phyloP scores from a whole-genome alignment of 2,329 filamentous ascomycete species.

The Lasiodiplodia hormozganensis region DNA sequence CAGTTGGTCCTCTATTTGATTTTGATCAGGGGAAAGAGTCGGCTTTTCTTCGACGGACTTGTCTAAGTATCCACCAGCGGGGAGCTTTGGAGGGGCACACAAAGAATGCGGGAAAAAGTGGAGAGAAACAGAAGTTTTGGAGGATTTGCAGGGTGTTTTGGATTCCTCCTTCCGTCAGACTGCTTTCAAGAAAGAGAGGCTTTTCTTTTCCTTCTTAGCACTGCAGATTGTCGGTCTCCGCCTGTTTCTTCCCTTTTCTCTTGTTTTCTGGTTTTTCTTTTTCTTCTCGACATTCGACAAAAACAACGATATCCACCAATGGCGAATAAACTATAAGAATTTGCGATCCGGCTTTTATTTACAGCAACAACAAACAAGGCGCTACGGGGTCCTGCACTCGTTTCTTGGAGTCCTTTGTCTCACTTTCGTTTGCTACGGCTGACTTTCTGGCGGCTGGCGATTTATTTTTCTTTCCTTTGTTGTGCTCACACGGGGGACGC shows the following conservation, averaged over 20 bases:
- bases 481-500: background rate
- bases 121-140: background rate
- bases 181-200: background rate
- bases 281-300: slow-evolving; percentile 1
- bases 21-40: background rate
- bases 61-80: slow-evolving; percentile 9
- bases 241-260: background rate
- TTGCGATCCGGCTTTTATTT: background rate
- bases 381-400: background rate
- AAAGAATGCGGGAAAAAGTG: background rate
- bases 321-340: slow-evolving; percentile 19
- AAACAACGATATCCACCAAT: slow-evolving; percentile 21
- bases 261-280: background rate
- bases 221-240: background rate
- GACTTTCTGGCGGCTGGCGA: background rate
- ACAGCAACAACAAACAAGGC: background rate
- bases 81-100: background rate
- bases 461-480: background rate
- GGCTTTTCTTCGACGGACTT: slow-evolving; percentile 2
- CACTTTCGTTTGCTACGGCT: background rate
- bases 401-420: background rate
- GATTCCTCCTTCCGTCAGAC: background rate
- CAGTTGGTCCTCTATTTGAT: background rate
- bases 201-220: background rate
- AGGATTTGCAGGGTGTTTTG: background rate